These are phyloP conservation scores for Candida chauliodis DNA, from an alignment of 805 yeast genomes.

Conservation along the genomic window DNA sequence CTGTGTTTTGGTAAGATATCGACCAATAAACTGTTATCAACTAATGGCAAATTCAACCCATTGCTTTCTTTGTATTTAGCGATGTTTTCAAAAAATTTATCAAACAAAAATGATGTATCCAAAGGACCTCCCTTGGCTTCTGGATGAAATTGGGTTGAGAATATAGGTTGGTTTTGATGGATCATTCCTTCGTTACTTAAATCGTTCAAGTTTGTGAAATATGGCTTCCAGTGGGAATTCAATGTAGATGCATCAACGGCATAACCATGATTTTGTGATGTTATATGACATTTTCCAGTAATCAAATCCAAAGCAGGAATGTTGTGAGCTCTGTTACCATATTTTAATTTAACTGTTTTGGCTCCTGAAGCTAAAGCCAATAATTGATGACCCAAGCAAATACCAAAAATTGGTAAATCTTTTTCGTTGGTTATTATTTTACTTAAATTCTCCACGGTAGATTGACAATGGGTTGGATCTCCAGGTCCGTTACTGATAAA, in stretches of 20 bases:
- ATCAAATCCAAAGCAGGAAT: conserved; percentile 90
- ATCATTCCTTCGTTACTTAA: conserved; percentile 97
- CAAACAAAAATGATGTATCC: conserved; percentile 88
- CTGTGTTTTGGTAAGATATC: conserved; percentile 65
- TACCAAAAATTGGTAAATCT: conserved; percentile 90
- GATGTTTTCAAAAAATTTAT: conserved; percentile 77
- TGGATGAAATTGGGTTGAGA: conserved; percentile 98
- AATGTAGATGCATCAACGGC: conserved; percentile 86
- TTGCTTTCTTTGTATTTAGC: conserved; percentile 43
- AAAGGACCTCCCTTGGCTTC: conserved; percentile 99
- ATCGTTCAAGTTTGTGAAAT: conserved; percentile 90
- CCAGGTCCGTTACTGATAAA: conserved; percentile 97
- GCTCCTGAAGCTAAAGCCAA: conserved; percentile 95
- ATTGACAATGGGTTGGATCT: conserved; percentile 87
- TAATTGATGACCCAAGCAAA: conserved; percentile 96
- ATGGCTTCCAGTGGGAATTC: conserved; percentile 72
- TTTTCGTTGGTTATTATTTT: conserved; percentile 60
- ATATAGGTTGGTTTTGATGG: conserved; percentile 81
- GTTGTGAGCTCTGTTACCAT: conserved; percentile 98
- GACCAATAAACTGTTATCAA: conserved; percentile 49
- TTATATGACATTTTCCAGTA: conserved; percentile 93
- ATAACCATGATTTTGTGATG: conserved; percentile 98
- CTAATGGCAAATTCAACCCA: conserved; percentile 41
- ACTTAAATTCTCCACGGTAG: conserved; percentile 71
- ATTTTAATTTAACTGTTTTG: conserved; percentile 84